phyloP scores from a whole-genome alignment of 148 eudicot genomes.

The Gaultheria prostrata region DNA sequence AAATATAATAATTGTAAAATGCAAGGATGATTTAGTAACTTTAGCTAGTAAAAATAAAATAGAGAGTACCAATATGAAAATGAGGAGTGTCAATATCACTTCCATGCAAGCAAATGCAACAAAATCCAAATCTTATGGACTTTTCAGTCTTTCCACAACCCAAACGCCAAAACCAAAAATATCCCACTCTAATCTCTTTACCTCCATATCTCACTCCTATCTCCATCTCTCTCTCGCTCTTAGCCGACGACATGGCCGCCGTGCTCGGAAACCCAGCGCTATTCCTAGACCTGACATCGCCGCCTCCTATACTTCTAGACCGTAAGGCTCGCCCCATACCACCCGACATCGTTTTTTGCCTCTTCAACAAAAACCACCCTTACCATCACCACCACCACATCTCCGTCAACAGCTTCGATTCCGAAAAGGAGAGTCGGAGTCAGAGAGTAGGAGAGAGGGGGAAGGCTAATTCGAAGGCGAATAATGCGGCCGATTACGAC shows the following conservation, averaged over 20 bases:
- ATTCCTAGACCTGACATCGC: not conserved
- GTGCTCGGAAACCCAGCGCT: not conserved
- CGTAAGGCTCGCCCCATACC: not conserved
- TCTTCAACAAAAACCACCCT: not conserved
- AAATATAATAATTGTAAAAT: too few species aligned
- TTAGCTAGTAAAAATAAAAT: too few species aligned
- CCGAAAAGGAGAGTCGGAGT: not conserved
- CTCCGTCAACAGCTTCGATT: not conserved
- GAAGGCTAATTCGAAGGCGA: not conserved
- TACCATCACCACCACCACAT: not conserved
- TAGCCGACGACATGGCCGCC: not conserved
- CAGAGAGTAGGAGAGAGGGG: not conserved
- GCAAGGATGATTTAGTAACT: too few species aligned
- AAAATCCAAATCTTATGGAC: too few species aligned
- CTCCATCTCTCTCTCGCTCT: not conserved
- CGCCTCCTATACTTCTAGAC: not conserved
- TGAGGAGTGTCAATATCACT: too few species aligned
- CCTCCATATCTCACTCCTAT: too few species aligned
- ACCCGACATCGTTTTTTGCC: not conserved
- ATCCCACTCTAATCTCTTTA: too few species aligned
- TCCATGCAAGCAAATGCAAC: too few species aligned
- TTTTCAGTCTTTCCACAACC: too few species aligned
- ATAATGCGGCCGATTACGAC: not conserved
- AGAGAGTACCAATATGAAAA: too few species aligned
- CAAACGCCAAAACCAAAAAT: too few species aligned